phyloP scores from a whole-genome alignment of 371 early-diverging fungal species.

The Zopfochytrium polystomum region DNA sequence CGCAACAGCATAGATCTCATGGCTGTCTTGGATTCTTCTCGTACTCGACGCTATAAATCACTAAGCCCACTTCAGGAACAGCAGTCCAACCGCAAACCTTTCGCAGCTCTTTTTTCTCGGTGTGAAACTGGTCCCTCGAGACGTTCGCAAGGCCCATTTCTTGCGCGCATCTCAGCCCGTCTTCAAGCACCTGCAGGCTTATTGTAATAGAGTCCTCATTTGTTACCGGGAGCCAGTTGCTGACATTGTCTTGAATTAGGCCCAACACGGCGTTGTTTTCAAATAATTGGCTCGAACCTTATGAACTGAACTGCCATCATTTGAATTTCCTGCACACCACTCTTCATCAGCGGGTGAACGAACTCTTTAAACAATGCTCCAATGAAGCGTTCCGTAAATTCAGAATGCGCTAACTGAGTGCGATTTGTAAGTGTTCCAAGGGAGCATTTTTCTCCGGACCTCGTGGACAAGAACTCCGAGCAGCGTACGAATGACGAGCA shows the following conservation, averaged over 20 bases:
- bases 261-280: too few species aligned
- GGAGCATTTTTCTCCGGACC: slow-evolving; percentile 19
- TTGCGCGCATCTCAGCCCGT: slow-evolving; percentile 38
- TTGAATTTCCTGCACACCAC: slow-evolving; percentile 36
- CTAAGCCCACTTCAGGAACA: not conserved
- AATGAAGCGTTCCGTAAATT: slow-evolving; percentile 46
- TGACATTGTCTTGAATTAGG: too few species aligned
- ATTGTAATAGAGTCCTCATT: slow-evolving; percentile 44
- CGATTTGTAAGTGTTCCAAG: not conserved
- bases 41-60: slow-evolving; percentile 28
- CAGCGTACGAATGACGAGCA: slow-evolving; percentile 38
- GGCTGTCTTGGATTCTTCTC: slow-evolving; percentile 44
- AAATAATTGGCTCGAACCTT: slow-evolving; percentile 18
- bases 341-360: slow-evolving; percentile 45
- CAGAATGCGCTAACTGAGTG: slow-evolving; percentile 40
- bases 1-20: slow-evolving; percentile 43
- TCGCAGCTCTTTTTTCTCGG: slow-evolving; percentile 24
- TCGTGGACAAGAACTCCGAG: slow-evolving; percentile 46
- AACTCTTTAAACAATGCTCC: slow-evolving; percentile 49
- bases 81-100: slow-evolving; percentile 19
- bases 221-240: slow-evolving; percentile 51
- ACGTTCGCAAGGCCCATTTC: slow-evolving; percentile 32
- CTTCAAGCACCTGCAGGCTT: slow-evolving; percentile 38
- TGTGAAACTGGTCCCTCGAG: slow-evolving; percentile 25
- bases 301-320: slow-evolving; percentile 50